Conservation (phyloP, 2,329 filamentous ascomycete species). For the Cercospora sp. region DNA sequence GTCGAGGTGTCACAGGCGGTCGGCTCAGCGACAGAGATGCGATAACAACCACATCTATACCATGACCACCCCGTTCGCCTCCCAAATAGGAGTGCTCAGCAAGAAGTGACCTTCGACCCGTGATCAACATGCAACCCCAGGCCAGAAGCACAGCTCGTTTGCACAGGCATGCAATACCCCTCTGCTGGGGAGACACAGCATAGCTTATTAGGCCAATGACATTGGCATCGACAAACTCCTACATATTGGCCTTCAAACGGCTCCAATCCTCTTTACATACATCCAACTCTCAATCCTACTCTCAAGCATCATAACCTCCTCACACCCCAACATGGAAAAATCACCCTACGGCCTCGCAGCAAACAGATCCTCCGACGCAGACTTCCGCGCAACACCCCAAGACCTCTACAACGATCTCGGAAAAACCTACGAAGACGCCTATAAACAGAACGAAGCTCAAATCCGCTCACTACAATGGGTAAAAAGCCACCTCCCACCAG, state of each 20-base stretch:
- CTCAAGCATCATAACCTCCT: background rate
- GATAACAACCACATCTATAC: too few species aligned
- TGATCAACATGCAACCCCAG: background rate
- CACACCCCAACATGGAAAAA: background rate
- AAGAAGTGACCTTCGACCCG: background rate
- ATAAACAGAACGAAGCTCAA: constrained; percentile 2
- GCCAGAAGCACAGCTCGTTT: background rate
- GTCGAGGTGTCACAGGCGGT: background rate
- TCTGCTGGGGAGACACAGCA: background rate
- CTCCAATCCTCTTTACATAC: background rate
- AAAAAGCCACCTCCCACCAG: background rate
- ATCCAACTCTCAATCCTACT: background rate
- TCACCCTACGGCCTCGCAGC: background rate
- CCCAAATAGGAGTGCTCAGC: background rate
- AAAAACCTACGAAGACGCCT: constrained; percentile 16
- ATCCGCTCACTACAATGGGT: constrained; percentile 10
- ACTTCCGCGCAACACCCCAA: constrained; percentile 7
- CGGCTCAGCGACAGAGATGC: background rate
- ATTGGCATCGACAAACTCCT: background rate
- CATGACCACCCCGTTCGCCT: background rate
- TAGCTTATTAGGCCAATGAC: background rate
- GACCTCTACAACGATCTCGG: constrained; percentile 16
- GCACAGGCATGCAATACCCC: background rate
- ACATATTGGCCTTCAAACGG: background rate
- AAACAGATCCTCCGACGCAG: background rate